These are phyloP conservation scores for Dioscorea cayenensis DNA, from an alignment of 116 monocot genomes.

Conservation along the genomic window DNA sequence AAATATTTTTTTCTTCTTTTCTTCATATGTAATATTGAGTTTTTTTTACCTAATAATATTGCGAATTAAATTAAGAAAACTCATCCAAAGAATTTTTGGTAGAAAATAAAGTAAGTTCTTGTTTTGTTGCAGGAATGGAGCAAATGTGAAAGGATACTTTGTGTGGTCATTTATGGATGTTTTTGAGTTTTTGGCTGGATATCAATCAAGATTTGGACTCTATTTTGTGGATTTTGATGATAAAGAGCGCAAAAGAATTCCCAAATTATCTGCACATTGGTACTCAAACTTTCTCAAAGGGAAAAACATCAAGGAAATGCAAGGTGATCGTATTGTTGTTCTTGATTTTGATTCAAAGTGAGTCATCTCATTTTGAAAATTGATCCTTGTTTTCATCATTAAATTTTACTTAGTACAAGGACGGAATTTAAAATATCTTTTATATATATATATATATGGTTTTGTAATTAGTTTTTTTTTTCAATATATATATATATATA, in stretches of 20 bases:
- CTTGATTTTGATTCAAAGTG: not conserved
- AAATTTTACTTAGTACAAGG: no score
- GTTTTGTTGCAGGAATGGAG: conserved; percentile 40
- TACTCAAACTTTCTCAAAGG: conserved; percentile 53
- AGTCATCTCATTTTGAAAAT: not conserved
- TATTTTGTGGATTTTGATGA: conserved; percentile 58
- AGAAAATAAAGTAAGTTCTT: no score
- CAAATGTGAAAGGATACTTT: conserved; percentile 55
- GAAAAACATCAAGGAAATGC: not conserved
- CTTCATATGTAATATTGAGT: no score
- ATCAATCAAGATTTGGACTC: conserved; percentile 28
- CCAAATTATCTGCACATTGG: conserved; percentile 67
- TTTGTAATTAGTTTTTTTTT: no score
- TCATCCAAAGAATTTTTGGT: no score
- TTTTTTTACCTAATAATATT: no score
- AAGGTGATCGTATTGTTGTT: not conserved
- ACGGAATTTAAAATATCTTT: no score
- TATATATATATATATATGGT: no score
- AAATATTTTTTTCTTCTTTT: no score
- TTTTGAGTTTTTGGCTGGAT: conserved; percentile 44
- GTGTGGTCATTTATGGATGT: conserved; percentile 75
- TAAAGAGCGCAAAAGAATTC: conserved; percentile 18
- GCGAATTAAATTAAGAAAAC: no score
- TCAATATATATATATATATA: no score
- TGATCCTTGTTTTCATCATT: no score